These are phyloP conservation scores for Leptomonas seymouri DNA, from an alignment of 208 protist species.

Conservation along the genomic window DNA sequence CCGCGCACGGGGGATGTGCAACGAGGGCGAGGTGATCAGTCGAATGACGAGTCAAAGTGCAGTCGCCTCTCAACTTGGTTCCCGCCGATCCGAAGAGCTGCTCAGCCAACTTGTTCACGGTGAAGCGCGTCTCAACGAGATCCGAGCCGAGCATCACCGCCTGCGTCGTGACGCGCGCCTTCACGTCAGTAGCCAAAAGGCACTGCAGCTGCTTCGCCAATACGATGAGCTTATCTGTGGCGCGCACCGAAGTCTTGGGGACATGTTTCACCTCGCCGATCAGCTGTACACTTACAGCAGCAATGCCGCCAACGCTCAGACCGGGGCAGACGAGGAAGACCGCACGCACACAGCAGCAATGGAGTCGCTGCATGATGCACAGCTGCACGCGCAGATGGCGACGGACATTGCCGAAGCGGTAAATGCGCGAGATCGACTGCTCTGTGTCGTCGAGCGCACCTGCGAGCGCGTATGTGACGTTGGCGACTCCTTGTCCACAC, in stretches of 20 bases:
- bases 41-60: constrained; percentile 2
- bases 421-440: constrained; percentile 21
- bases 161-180: constrained; percentile 77
- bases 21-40: not conserved
- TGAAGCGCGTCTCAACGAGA: constrained; percentile 23
- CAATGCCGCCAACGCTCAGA: not conserved
- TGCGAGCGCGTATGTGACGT: constrained; percentile 50
- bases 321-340: not conserved
- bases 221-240: constrained; percentile 64
- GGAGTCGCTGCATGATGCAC: constrained; percentile 4
- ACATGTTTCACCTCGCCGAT: constrained; percentile 32
- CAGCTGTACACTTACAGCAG: constrained; percentile 21
- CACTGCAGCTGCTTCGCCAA: constrained; percentile 61
- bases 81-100: constrained; percentile 11
- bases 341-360: not conserved
- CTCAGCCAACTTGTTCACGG: constrained; percentile 12
- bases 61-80: not conserved
- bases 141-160: constrained; percentile 49
- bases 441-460: constrained; percentile 37
- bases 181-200: constrained; percentile 68
- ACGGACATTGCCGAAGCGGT: constrained; percentile 1
- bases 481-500: constrained; percentile 44
- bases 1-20: not conserved
- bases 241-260: constrained; percentile 34
- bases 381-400: constrained; percentile 7